Base-by-base conservation (phyloP, 2,329 filamentous ascomycete genomes). In the Alternaria sp. region DNA sequence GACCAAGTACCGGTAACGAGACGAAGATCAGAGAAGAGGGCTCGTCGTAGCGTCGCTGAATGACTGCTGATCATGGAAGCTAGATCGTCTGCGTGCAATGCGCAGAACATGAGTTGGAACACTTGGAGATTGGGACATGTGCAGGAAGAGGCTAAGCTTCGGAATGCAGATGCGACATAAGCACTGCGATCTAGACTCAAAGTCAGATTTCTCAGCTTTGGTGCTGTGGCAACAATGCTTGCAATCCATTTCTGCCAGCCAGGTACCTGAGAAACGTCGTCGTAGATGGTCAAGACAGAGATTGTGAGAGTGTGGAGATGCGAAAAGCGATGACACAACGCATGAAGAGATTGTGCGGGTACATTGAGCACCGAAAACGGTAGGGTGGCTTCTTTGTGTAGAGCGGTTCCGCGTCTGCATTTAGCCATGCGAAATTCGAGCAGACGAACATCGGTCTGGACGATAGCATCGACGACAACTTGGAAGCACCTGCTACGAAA, bases 401-500 rank as follows among this genome's bases (percentile, higher is more conserved):
- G n/a, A 4, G 34, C 48, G 3, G 54, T 51, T 12, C 55, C 38
- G 8, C 36, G 38, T 11, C 55, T 66, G 14, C 62, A 63, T 45
- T 68, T 71, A 25, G 62, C 59, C 59, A 70, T 69, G 12, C 62
- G 63, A 54, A 76, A 68, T 18, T 70, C 64, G 20, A 69, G 48
- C 5, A 76, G 49, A 14, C 56, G 56, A 30, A 70, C 54, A 25
- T 60, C 57, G 57, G 71, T 73, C 11, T 63, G 54, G 8, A 61
- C 30, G 12, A 76, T 51, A 14, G 73, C 68, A 25, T 69, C 62
- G 3, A 74, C 30, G 27, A 75, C 62, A 16, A 64, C 64, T 27
- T 63, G 64, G 30, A 75, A 72, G 45, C 71, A 74, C 32, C 46
- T 63, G 3, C 56, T 50, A 12, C 69, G 68, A 49, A 73, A 73